Evolutionary conservation across 148 eudicot genomes (phyloP), one percentile per base, ranked within the genome.

Genomic region (Agrostemma githago): DNA sequence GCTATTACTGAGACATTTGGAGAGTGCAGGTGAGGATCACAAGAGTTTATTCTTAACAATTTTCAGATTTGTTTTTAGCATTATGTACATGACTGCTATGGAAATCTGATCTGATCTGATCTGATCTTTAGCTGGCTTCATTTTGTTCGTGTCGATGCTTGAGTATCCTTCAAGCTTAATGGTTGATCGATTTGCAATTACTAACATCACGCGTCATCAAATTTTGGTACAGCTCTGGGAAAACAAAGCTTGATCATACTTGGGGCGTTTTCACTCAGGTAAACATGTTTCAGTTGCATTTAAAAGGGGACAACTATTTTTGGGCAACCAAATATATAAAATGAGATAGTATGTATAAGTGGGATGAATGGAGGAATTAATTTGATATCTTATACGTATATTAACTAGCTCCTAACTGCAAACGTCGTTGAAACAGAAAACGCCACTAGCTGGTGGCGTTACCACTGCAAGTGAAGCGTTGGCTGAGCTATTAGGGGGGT

Each of bases 211-310:
- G 40, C 41, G 9, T 44, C 15, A 64, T 54, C 58, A 54, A 54
- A 54, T 5, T 71, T 43, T 62, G 17, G 41, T 51, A 74, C 86
- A 93, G 98, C 74, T 91, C 92, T 76, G 98, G 98, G 68, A 93
- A 93, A 77, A 93, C 97, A 79, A 97, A 91, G 82, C 98, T 93
- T n/a, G 98, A 95, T n/a, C 97, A 91, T 72, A 93, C 97, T 38
- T 85, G 91, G 26, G 89, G 98, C 57, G 98, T 93, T 72, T 70
- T 94, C 21, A 89, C 97, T 42, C 98, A 93, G 95, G 98, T 89
- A 75, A 59, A 38, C 70, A 60, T 66, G 58, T 3, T 54, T 54
- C 11, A 54, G 58, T 3, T 54, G 58, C 58, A 54, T 56, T 56
- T 2, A 10, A 56, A 56, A 56, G n/a, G 60, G 17, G 60, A 56